A percentile compares a stretch with the other conserved stretches of the same genome.
Conservation (phyloP, 371 early-diverging fungal genomes). For the Mortierella sp. region DNA sequence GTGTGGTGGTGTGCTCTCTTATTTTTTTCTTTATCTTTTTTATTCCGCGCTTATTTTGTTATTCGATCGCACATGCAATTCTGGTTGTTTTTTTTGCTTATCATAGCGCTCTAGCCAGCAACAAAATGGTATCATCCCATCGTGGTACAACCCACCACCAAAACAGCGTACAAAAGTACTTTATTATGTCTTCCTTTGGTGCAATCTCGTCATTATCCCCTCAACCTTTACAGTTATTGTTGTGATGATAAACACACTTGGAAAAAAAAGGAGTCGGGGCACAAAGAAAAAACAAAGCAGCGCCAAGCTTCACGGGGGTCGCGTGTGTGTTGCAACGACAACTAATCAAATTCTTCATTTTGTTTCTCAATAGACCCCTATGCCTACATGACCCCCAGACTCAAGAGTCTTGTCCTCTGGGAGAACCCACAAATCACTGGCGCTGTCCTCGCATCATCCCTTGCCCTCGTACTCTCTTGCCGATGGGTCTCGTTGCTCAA, state of each 20-base stretch:
- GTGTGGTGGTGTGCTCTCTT: too few relatives aligned
- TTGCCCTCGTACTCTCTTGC: slow-evolving; percentile 61
- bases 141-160: not conserved
- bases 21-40: too few relatives aligned
- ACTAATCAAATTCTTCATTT: not conserved
- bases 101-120: not conserved
- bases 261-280: too few relatives aligned
- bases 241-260: not conserved
- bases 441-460: slow-evolving; percentile 47
- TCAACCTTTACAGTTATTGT: not conserved
- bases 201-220: not conserved
- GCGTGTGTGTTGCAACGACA: not conserved
- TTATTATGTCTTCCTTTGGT: not conserved
- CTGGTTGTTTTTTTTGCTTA: not conserved
- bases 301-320: slow-evolving; percentile 25
- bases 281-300: not conserved
- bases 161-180: too few relatives aligned
- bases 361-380: slow-evolving; percentile 55
- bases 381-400: slow-evolving; percentile 60
- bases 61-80: slow-evolving; percentile 2
- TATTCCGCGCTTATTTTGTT: not conserved
- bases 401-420: slow-evolving; percentile 68
- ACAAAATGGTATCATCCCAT: not conserved
- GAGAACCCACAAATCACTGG: slow-evolving; percentile 64
- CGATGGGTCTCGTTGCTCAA: slow-evolving; percentile 71